These are phyloP conservation scores for Phlebiopsis gigantea DNA, from an alignment of 768 basidiomycete genomes.

Conservation along the genomic window DNA sequence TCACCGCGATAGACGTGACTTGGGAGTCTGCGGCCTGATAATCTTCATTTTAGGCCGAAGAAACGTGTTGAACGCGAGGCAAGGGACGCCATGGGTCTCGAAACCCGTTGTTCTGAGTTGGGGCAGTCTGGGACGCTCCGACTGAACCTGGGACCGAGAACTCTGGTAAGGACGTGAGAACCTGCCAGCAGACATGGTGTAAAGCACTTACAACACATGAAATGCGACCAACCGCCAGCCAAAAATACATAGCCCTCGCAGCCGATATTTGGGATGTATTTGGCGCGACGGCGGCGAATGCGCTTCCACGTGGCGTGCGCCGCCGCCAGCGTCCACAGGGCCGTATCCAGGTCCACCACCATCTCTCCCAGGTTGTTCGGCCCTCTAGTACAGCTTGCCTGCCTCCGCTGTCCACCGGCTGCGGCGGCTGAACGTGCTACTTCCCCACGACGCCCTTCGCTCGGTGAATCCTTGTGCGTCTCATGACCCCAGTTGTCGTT, in stretches of 20 bases:
- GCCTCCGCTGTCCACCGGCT: not conserved
- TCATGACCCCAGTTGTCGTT: not conserved
- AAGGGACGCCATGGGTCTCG: constrained; percentile 7
- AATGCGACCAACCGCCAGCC: not conserved
- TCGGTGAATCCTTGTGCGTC: not conserved
- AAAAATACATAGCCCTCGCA: not conserved
- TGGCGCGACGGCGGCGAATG: not conserved
- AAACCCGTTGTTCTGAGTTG: constrained; percentile 6
- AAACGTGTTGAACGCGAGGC: constrained; percentile 25
- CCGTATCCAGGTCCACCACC: not conserved
- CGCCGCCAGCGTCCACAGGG: not conserved
- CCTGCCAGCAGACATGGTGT: not conserved
- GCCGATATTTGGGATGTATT: constrained; percentile 1
- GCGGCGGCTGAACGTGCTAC: not conserved
- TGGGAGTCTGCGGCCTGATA: constrained; percentile 8
- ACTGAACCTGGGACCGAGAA: not conserved
- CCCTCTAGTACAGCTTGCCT: not conserved
- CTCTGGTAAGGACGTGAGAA: not conserved
- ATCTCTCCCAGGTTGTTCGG: not conserved
- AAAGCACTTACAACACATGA: not conserved
- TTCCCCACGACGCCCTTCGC: not conserved
- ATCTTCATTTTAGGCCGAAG: constrained; percentile 14
- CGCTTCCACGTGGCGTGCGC: not conserved
- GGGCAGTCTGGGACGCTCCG: constrained; percentile 15
- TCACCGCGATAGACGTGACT: constrained; percentile 13